Base-by-base conservation (phyloP, 164 flowering plant species). In the Magnolia kwangsiensis region DNA sequence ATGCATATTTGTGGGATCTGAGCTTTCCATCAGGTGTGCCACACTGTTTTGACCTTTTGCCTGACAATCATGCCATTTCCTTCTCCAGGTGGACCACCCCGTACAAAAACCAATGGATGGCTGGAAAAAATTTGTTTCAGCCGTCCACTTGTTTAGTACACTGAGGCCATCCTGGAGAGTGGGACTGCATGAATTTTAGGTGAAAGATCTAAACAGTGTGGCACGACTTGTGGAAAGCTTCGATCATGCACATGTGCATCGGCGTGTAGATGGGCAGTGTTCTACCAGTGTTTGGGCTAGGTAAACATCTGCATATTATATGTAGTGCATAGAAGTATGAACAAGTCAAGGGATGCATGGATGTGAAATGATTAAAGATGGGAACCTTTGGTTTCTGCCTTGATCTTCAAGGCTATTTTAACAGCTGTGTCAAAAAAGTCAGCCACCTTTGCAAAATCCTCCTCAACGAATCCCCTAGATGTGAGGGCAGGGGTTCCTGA, bases 401-500 rank as follows among this genome's bases (percentile, higher is more conserved):
- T 96, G 83, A 91, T 85, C 86, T 91, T 89, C 80, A 96, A 23
- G 24, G 99, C 95, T 88, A 96, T 66, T 51, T 87, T 87, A 72
- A 91, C 97, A 76, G 99, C 93, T 76, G 88, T 78, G 77, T 94
- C 98, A 82, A 96, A 96, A 80, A 81, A 96, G 11, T 91, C 91
- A 3, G 97, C 99, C 71, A 96, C 99, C 85, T 92, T 91, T 0
- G 76, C 97, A 80, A 96, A 96, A 81, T 96, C 99, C 80, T 92
- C 96, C 83, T 96, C 98, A 31, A 88, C 72, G 75, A 96, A 96
- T 78, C 99, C 98, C 80, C 99, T 90, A 14, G 99, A 96, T 49
- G 98, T 96, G 78, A 96, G 96, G 74, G 99, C 99, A 1, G 99
- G 99, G 75, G 99, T 92, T 77, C 99, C 99, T 96, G 89, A 71